Conservation (phyloP, 441 rosid species). For the Manihot esculenta region DNA sequence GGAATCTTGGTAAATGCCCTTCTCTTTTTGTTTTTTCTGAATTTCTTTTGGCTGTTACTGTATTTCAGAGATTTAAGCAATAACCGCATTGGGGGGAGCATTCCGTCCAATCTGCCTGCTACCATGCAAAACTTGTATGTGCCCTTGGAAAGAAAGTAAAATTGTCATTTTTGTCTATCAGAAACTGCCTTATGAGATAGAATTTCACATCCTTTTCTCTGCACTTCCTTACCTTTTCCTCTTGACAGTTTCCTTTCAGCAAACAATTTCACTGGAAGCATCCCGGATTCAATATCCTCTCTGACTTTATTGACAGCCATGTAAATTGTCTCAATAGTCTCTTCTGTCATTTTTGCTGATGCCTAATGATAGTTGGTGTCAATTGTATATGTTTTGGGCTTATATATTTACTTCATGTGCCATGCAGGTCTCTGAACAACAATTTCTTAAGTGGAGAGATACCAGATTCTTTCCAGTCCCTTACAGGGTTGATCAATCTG, state of each 20-base stretch:
- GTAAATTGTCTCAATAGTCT: slow-evolving; percentile 37
- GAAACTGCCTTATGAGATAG: not conserved
- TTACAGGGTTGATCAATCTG: slow-evolving; percentile 73
- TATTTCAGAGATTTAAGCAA: slow-evolving; percentile 82
- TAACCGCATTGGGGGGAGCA: slow-evolving; percentile 85
- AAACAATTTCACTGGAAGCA: slow-evolving; percentile 83
- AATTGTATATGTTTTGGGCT: slow-evolving; percentile 8
- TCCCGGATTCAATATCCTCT: slow-evolving; percentile 72
- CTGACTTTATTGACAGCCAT: slow-evolving; percentile 57
- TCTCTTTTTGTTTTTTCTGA: not conserved
- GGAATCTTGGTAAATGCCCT: not conserved
- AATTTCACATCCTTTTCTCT: slow-evolving; percentile 3
- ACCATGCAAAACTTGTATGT: slow-evolving; percentile 77
- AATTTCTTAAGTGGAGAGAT: slow-evolving; percentile 79
- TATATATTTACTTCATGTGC: slow-evolving; percentile 14
- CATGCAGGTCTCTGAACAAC: slow-evolving; percentile 71
- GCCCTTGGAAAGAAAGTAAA: not conserved
- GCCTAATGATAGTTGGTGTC: slow-evolving; percentile 9
- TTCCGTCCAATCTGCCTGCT: slow-evolving; percentile 75
- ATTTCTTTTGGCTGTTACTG: slow-evolving; percentile 14
- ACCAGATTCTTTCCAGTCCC: slow-evolving; percentile 73
- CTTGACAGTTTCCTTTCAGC: slow-evolving; percentile 83
- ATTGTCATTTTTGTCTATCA: not conserved
- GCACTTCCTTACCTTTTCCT: slow-evolving; percentile 28
- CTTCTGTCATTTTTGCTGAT: slow-evolving; percentile 12